phyloP scores from a whole-genome alignment of 768 basidiomycete species.

The Clitopilus passeckerianus region DNA sequence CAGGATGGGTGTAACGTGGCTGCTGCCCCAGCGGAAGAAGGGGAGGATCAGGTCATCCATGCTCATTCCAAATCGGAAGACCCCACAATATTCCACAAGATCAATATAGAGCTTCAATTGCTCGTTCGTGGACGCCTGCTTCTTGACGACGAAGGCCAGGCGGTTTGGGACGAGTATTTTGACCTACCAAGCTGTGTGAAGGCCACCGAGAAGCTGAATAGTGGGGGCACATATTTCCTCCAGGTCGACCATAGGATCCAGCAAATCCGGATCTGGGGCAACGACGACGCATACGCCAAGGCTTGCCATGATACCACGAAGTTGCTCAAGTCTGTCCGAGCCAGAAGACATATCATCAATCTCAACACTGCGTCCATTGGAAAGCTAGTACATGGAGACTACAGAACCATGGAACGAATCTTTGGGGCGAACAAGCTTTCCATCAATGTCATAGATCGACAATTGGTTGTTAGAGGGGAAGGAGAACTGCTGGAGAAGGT shows the following conservation, averaged over 20 bases:
- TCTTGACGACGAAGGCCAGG: slow-evolving; percentile 17
- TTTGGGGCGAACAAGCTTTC: slow-evolving; percentile 36
- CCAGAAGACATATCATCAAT: slow-evolving; percentile 26
- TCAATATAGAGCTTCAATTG: slow-evolving; percentile 30
- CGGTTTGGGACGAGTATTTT: slow-evolving; percentile 47
- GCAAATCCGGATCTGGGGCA: slow-evolving; percentile 36
- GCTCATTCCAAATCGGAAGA: slow-evolving; percentile 30
- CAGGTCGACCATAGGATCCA: slow-evolving; percentile 32
- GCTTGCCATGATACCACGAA: slow-evolving; percentile 27
- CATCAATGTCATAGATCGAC: slow-evolving; percentile 34
- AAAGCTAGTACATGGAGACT: slow-evolving; percentile 33
- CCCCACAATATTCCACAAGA: slow-evolving; percentile 24
- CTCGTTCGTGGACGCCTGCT: slow-evolving; percentile 35
- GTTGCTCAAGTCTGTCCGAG: slow-evolving; percentile 33
- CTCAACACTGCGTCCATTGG: slow-evolving; percentile 28
- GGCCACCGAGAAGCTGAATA: slow-evolving; percentile 30
- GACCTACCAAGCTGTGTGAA: slow-evolving; percentile 32
- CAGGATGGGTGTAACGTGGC: slow-evolving; percentile 26
- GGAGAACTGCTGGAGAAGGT: slow-evolving; percentile 22
- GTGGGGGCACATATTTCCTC: slow-evolving; percentile 27
- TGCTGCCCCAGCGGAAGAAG: slow-evolving; percentile 20
- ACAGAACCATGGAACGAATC: slow-evolving; percentile 29
- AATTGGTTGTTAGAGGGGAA: slow-evolving; percentile 38
- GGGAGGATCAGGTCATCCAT: slow-evolving; percentile 26
- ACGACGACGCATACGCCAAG: slow-evolving; percentile 17